Evolutionary conservation across 192 early-diverging fungal species (phyloP).

Genomic region (Coemansia sp.): DNA sequence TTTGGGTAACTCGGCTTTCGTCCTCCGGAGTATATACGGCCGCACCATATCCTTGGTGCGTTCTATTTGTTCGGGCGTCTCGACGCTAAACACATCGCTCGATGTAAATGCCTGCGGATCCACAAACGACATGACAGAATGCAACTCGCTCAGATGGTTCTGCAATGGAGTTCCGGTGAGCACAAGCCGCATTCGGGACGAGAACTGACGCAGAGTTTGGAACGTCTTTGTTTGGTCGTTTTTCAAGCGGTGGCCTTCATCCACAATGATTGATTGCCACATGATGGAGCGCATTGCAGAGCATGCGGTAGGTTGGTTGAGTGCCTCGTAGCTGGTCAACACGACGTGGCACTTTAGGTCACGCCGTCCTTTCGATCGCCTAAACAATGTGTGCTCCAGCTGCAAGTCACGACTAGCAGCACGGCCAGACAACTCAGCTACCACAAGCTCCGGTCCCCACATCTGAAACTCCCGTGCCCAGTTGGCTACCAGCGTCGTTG

Average conservation of each 20-base stretch:
- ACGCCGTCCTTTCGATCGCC: neutral
- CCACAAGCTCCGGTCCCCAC: constrained; percentile 93
- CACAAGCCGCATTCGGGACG: constrained; percentile 79
- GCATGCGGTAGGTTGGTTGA: constrained; percentile 70
- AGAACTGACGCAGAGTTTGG: constrained; percentile 74
- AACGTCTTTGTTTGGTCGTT: constrained; percentile 86
- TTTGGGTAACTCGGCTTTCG: constrained; percentile 92
- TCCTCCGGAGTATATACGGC: constrained; percentile 82
- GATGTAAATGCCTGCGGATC: constrained; percentile 75
- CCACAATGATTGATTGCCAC: constrained; percentile 88
- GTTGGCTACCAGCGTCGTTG: constrained; percentile 84
- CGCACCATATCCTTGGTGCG: constrained; percentile 70
- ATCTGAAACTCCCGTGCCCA: constrained; percentile 89
- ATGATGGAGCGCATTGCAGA: constrained; percentile 55
- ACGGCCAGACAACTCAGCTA: constrained; percentile 80
- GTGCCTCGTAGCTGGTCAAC: constrained; percentile 93
- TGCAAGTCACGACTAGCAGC: constrained; percentile 63
- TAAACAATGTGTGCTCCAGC: constrained; percentile 32
- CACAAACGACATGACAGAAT: constrained; percentile 82
- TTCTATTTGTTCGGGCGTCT: constrained; percentile 66
- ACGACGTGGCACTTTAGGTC: constrained; percentile 86
- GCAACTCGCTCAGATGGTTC: constrained; percentile 88
- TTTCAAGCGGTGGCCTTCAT: constrained; percentile 97
- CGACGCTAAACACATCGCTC: constrained; percentile 49
- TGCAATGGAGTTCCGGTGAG: constrained; percentile 98